Evolutionary conservation across 169 alveolate species (phyloP), one percentile per base, ranked within the genome.

Genomic region (Plasmodium knowlesi): DNA sequence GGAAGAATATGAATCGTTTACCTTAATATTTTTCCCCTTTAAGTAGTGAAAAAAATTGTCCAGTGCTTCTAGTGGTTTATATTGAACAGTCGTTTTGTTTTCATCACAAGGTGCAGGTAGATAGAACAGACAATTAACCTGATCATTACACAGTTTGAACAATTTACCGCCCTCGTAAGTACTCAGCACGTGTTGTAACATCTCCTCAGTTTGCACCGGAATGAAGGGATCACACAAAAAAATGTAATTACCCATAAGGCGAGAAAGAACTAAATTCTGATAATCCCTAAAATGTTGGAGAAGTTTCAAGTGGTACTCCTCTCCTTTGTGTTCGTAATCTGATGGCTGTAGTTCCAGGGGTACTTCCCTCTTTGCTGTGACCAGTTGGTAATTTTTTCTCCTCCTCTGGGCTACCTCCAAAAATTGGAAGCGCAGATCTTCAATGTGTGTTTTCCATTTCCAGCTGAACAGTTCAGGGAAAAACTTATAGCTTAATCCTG

Each of bases 401-500:
- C 97, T 89, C 28, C 93, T 37, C 57, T 94, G 96, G 57, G 86
- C 84, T 32, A 96, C 97, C 12, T 97, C 95, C 89, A 97, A 93
- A 93, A 82, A 92, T 72, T 95, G 93, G 92, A 67, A 96, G 50
- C 98, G 95, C 71, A 95, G 94, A 76, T 97, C 97, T 91, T 97
- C 98, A 25, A 96, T 85, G 81, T 97, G 97, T 19, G 98, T 95
- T 84, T 96, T 81, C 98, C 98, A 97, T 82, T 96, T 95, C 98
- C 98, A 96, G 32, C 96, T 95, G 82, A 97, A 96, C 80, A 96
- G 46, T 92, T 97, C 98, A 8, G 98, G 98, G 96, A 97, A 97
- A 91, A 95, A 95, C 78, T 97, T 96, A 88, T 90, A 96, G 79
- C 96, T 97, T 57, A 96, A 98, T 19, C 98, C 98, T 5, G 98